Percentiles rank a stretch among this genome's conserved stretches.
Evolutionary conservation across 2,329 filamentous ascomycete species (phyloP).

Genomic region (Ascochyta rabiei): DNA sequence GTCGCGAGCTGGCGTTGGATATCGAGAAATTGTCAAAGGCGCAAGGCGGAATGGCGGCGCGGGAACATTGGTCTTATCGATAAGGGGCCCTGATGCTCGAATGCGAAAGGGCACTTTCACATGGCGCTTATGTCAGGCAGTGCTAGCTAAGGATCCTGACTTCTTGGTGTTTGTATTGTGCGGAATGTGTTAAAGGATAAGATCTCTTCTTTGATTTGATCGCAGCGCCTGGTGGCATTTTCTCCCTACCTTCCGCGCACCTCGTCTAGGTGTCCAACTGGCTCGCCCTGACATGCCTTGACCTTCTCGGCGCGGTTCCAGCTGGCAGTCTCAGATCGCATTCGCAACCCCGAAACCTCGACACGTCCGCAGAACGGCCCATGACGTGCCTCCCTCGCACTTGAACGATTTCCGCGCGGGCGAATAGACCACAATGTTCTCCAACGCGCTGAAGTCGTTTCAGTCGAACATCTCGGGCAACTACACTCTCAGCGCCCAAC

Average conservation of each 20-base stretch:
- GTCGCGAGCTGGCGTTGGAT: background rate
- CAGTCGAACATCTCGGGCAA: slow-evolving; percentile 91
- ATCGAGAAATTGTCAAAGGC: slow-evolving; percentile 11
- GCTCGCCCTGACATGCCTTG: slow-evolving; percentile 23
- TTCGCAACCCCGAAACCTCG: slow-evolving; percentile 20
- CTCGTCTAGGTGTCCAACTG: slow-evolving; percentile 3
- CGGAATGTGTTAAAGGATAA: background rate
- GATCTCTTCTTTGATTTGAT: background rate
- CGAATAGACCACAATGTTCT: slow-evolving; percentile 73
- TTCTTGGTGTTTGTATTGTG: background rate
- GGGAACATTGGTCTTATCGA: slow-evolving; percentile 16
- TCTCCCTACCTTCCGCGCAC: background rate
- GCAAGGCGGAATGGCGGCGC: slow-evolving; percentile 6
- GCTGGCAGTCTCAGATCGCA: slow-evolving; percentile 28
- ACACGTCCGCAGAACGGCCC: slow-evolving; percentile 26
- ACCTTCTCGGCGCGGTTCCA: slow-evolving; percentile 25
- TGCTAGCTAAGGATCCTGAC: slow-evolving; percentile 3
- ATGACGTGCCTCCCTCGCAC: slow-evolving; percentile 35
- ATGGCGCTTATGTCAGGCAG: slow-evolving; percentile 8
- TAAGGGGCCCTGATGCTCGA: background rate
- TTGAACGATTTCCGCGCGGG: slow-evolving; percentile 31
- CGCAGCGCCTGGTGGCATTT: background rate
- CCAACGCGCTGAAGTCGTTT: slow-evolving; percentile 86
- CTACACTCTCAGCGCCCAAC: slow-evolving; percentile 79
- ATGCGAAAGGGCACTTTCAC: slow-evolving; percentile 4